Evolutionary conservation across 225 moss, liverwort and hornwort genomes (phyloP).

Genomic region (Polytrichum formosum): DNA sequence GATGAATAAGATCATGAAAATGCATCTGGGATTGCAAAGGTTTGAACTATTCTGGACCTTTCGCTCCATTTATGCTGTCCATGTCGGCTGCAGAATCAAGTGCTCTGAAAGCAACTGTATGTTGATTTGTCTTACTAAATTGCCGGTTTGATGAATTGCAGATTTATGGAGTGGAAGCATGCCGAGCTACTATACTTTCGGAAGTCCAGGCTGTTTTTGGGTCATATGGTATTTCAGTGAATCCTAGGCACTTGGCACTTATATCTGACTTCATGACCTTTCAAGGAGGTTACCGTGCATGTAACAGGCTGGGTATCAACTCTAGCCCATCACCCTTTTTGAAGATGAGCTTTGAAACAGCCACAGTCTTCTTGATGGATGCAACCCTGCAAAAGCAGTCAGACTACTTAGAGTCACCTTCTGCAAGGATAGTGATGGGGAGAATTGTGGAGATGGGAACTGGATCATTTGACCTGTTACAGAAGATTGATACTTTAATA

Average conservation of each 20-base stretch:
- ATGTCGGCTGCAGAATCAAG: not conserved
- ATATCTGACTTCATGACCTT: conserved; percentile 97
- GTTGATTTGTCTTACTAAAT: not conserved
- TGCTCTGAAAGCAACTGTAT: not conserved
- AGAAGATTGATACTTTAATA: conserved; percentile 74
- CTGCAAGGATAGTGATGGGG: conserved; percentile 88
- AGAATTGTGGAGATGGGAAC: conserved; percentile 93
- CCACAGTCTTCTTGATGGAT: conserved; percentile 89
- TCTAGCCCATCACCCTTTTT: conserved; percentile 84
- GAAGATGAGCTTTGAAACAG: conserved; percentile 99
- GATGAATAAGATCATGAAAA: no score
- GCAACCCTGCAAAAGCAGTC: conserved; percentile 82
- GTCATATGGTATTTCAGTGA: conserved; percentile 82
- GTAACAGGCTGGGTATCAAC: conserved; percentile 84
- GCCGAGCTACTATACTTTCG: conserved; percentile 77
- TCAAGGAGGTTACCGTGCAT: conserved; percentile 88
- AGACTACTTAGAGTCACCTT: conserved; percentile 82
- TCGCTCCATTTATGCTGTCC: not conserved
- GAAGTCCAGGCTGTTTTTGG: conserved; percentile 93
- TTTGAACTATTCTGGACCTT: not conserved
- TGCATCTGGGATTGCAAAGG: not conserved
- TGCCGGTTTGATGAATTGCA: conserved; percentile 3
- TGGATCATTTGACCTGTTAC: conserved; percentile 82
- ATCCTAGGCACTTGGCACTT: conserved; percentile 80
- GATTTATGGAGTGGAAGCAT: conserved; percentile 91